Base-by-base conservation (phyloP, 202 grass and related monocot genomes). In the Alloteropsis angusta region DNA sequence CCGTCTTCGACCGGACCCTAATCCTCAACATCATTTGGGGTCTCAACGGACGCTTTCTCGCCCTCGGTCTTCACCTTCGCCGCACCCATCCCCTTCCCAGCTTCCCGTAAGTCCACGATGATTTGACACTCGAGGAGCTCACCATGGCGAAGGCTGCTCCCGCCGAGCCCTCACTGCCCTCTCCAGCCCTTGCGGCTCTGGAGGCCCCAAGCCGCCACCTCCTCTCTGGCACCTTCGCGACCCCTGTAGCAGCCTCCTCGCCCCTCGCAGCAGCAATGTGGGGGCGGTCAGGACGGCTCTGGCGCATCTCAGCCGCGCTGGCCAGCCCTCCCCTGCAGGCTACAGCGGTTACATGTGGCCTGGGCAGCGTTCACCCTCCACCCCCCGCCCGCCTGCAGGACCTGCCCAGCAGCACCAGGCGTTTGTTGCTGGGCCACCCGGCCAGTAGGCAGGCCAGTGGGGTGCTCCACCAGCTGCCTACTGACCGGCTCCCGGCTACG, bases 121-220 rank as follows among this genome's bases (percentile, higher is more conserved):
- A 66, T 0, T 38, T 66, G 0, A n/a, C 0, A 0, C 0, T 44
- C 10, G n/a, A 44, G 63, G 38, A 44, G n/a, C 1, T 25, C 3
- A 23, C 38, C 19, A 15, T 15, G 63, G 63, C 3, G 2, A 66
- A 46, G 21, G 4, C 22, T 0, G 41, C 65, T 1, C 22, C 39
- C 5, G 21, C 37, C 1, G 2, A 1, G n/a, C n/a, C 0, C 62
- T 67, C 39, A 5, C 11, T 0, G 2, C 64, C n/a, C 10, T 14
- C 10, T 11, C 10, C 2, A 0, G 4, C 10, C 19, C 12, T 0
- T 1, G 10, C 9, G 6, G 0, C 9, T 0, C 0, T 0, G n/a
- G 3, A 2, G 35, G 3, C 35, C 35, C 1, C 19, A 30, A 3
- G 28, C 28, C 8, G 23, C 2, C 10, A 23, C 22, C 23, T 14